These are phyloP conservation scores for Hypocreales sp. DNA, from an alignment of 2,329 filamentous ascomycete species.

Conservation along the genomic window DNA sequence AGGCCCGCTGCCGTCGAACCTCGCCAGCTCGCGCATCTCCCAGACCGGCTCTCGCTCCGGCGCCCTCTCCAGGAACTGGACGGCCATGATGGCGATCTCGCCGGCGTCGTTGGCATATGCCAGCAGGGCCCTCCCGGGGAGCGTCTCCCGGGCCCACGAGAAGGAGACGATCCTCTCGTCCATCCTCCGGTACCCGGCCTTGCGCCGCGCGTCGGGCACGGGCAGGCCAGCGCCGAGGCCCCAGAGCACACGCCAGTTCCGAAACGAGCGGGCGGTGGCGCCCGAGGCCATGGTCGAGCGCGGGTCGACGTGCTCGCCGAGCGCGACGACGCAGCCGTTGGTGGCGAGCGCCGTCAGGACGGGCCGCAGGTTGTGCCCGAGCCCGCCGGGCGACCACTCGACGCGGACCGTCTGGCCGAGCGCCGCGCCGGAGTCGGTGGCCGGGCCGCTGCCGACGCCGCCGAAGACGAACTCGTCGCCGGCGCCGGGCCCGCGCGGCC, in stretches of 20 bases:
- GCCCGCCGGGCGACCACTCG: constrained; percentile 41
- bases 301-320: constrained; percentile 29
- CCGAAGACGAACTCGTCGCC: constrained; percentile 16
- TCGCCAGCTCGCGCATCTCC: constrained; percentile 32
- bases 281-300: constrained; percentile 12
- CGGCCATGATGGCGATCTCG: constrained; percentile 34
- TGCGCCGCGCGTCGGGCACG: constrained; percentile 24
- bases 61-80: constrained; percentile 19
- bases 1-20: constrained; percentile 31
- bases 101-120: constrained; percentile 34
- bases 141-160: constrained; percentile 33
- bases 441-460: constrained; percentile 28
- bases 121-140: constrained; percentile 25
- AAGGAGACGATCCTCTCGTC: constrained; percentile 34
- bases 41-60: constrained; percentile 21
- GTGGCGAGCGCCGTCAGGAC: constrained; percentile 35
- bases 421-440: constrained; percentile 31
- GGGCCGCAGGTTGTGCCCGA: constrained; percentile 38
- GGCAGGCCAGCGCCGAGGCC: constrained; percentile 35
- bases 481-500: constrained; percentile 11
- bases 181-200: constrained; percentile 16
- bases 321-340: constrained; percentile 31
- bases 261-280: constrained; percentile 22
- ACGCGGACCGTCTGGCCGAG: constrained; percentile 38
- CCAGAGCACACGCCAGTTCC: constrained; percentile 39